Evolutionary conservation across 2,329 filamentous ascomycete species (phyloP).

Genomic region (Pseudogymnoascus pannorum): DNA sequence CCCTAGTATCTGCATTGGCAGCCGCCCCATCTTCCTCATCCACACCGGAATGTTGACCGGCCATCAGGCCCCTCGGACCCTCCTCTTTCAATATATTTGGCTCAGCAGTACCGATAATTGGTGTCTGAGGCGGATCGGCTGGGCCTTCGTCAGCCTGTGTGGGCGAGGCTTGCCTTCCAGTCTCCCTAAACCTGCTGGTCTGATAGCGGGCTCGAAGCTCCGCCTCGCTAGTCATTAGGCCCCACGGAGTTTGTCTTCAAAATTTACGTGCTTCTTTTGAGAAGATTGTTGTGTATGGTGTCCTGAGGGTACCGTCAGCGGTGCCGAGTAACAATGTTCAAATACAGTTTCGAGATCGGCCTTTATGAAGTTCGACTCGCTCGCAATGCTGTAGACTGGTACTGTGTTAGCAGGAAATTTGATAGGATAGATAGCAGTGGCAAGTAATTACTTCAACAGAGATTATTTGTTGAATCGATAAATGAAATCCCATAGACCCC

Average conservation of each 20-base stretch:
- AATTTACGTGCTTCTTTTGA: neutral
- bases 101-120: neutral
- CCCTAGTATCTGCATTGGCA: neutral
- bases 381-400: neutral
- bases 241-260: neutral
- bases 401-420: neutral
- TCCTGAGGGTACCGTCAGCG: neutral
- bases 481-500: conserved; percentile 1
- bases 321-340: neutral
- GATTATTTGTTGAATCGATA: neutral
- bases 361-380: neutral
- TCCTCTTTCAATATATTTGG: neutral
- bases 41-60: neutral
- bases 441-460: neutral
- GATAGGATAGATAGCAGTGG: neutral
- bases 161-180: neutral
- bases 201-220: conserved; percentile 7
- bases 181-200: conserved; percentile 6
- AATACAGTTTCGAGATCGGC: neutral
- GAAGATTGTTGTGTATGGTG: neutral
- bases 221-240: conserved; percentile 4
- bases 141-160: neutral
- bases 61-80: neutral
- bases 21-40: neutral
- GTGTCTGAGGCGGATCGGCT: neutral